These are phyloP conservation scores for Chlamydomonas asymmetrica DNA, from an alignment of 139 green algal species.

Conservation along the genomic window DNA sequence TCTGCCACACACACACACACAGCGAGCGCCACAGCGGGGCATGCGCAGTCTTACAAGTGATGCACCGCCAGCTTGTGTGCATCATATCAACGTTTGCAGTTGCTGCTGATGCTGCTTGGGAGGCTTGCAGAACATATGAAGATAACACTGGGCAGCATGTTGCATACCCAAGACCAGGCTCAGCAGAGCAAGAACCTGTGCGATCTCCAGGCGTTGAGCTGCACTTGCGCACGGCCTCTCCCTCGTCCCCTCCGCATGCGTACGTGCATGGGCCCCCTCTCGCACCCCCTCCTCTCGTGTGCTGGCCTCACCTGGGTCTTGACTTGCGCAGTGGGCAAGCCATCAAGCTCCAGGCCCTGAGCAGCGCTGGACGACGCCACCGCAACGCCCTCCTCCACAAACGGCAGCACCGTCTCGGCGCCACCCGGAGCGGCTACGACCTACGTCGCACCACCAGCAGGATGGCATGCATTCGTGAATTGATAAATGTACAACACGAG, in stretches of 20 bases:
- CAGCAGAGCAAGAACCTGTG: no score
- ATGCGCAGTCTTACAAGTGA: no score
- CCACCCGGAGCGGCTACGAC: constrained; percentile 40
- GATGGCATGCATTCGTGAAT: not conserved
- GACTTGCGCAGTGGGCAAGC: constrained; percentile 54
- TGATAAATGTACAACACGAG: constrained; percentile 2
- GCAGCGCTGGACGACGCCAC: constrained; percentile 55
- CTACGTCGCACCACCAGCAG: constrained; percentile 7
- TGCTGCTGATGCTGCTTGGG: no score
- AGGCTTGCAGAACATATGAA: no score
- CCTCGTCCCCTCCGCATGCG: not conserved
- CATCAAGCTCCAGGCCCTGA: constrained; percentile 74
- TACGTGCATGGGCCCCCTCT: not conserved
- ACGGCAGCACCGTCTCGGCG: constrained; percentile 54
- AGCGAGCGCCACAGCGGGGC: no score
- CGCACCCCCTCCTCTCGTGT: constrained; percentile 2
- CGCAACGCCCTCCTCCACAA: constrained; percentile 64
- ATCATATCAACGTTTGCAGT: no score
- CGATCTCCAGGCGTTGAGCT: no score
- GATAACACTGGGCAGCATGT: no score
- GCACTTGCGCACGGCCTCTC: no score
- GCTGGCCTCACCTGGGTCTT: constrained; percentile 47
- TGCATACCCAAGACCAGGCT: no score
- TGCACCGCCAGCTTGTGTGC: no score
- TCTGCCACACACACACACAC: constrained; percentile 11